Conservation (phyloP, 2,329 filamentous ascomycete genomes). For the Exophiala sideris region DNA sequence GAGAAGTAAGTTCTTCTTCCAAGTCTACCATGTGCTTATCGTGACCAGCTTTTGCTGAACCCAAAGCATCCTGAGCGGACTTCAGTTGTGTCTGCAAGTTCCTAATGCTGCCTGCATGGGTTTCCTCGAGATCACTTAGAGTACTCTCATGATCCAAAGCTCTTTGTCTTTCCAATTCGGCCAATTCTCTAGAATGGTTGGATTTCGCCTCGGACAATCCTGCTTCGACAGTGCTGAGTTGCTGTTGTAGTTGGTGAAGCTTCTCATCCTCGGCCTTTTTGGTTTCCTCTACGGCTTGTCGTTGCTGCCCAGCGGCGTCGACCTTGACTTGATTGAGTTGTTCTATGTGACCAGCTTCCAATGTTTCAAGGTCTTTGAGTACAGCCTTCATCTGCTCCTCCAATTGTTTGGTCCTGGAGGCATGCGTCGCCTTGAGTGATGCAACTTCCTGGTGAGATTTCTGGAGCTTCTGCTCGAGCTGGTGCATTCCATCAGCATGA, state of each 20-base stretch:
- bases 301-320: slow-evolving; percentile 14
- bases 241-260: slow-evolving; percentile 13
- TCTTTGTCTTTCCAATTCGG: slow-evolving; percentile 33
- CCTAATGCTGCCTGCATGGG: slow-evolving; percentile 25
- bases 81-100: slow-evolving; percentile 29
- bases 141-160: slow-evolving; percentile 16
- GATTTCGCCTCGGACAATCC: slow-evolving; percentile 22
- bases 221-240: slow-evolving; percentile 16
- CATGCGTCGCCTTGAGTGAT: slow-evolving; percentile 15
- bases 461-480: slow-evolving; percentile 26
- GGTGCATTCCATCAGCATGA: slow-evolving; percentile 26
- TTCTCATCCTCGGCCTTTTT: slow-evolving; percentile 15
- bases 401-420: slow-evolving; percentile 18
- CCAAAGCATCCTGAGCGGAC: slow-evolving; percentile 14
- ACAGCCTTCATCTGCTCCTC: slow-evolving; percentile 23
- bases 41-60: slow-evolving; percentile 17
- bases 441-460: slow-evolving; percentile 10
- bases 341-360: slow-evolving; percentile 20
- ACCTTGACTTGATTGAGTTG: slow-evolving; percentile 18
- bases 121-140: slow-evolving; percentile 15
- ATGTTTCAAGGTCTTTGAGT: slow-evolving; percentile 15
- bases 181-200: slow-evolving; percentile 34
- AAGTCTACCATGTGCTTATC: slow-evolving; percentile 10
- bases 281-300: slow-evolving; percentile 14
- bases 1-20: slow-evolving; percentile 14